Percentiles rank a stretch among this genome's conserved stretches.
phyloP scores from a whole-genome alignment of 768 basidiomycete species.

The Leccinum broughii region DNA sequence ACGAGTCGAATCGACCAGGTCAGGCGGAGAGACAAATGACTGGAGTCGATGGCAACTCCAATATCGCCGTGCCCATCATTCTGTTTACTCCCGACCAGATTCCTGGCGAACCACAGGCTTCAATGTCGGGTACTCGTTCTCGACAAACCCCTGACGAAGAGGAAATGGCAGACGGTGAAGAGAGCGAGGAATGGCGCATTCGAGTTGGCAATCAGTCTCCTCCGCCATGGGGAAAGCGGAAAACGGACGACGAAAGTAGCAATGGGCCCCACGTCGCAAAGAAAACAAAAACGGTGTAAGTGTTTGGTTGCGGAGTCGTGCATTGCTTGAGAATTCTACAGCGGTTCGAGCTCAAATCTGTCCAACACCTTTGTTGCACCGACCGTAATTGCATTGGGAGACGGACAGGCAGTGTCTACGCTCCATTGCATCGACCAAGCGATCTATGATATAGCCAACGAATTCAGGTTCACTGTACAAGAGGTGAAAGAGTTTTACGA shows the following conservation, averaged over 20 bases:
- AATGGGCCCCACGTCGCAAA: slow-evolving; percentile 38
- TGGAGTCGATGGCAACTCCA: slow-evolving; percentile 10
- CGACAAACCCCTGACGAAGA: slow-evolving; percentile 57
- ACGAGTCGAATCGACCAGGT: slow-evolving; percentile 25
- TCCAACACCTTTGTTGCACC: slow-evolving; percentile 7
- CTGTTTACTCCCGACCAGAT: slow-evolving; percentile 26
- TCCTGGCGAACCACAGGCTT: slow-evolving; percentile 30
- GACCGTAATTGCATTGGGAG: slow-evolving; percentile 1
- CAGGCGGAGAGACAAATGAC: slow-evolving; percentile 21
- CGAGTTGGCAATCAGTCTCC: slow-evolving; percentile 61
- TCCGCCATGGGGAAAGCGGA: slow-evolving; percentile 71
- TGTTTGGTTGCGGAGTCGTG: neutral
- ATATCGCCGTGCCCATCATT: slow-evolving; percentile 24
- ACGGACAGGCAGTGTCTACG: slow-evolving; percentile 9
- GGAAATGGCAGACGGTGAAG: slow-evolving; percentile 60
- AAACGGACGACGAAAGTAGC: slow-evolving; percentile 40
- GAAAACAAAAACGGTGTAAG: slow-evolving; percentile 45
- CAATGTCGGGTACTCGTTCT: slow-evolving; percentile 22
- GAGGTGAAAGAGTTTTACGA: slow-evolving; percentile 82
- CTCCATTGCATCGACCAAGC: slow-evolving; percentile 69
- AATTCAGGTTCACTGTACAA: slow-evolving; percentile 69
- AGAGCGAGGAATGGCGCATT: slow-evolving; percentile 67
- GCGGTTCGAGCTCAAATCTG: slow-evolving; percentile 3
- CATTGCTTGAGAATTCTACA: slow-evolving; percentile 5
- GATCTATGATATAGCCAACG: slow-evolving; percentile 64